Evolutionary conservation across 441 rosid species (phyloP).

Genomic region (Erodium moschatum): DNA sequence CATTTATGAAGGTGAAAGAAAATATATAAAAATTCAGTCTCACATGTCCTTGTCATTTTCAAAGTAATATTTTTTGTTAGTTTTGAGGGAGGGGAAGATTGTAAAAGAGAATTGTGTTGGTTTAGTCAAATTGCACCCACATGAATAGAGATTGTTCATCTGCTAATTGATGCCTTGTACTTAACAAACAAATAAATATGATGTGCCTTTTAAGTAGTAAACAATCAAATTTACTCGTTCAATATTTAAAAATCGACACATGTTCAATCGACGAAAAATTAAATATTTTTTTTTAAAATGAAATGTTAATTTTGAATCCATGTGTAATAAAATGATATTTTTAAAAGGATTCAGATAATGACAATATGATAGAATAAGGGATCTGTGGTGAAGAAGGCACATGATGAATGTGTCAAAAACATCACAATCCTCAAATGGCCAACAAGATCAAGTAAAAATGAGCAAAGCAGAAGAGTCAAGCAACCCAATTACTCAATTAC

Average conservation of each 20-base stretch:
- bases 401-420: not conserved
- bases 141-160: not conserved
- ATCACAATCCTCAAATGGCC: slow-evolving; percentile 4
- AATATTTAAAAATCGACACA: too few relatives aligned
- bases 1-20: not conserved
- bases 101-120: not conserved
- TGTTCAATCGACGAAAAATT: too few relatives aligned
- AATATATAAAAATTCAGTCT: not conserved
- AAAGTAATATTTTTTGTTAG: too few relatives aligned
- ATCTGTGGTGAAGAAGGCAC: too few relatives aligned
- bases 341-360: too few relatives aligned
- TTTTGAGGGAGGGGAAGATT: not conserved
- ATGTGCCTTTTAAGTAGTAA: too few relatives aligned
- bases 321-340: too few relatives aligned
- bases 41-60: not conserved
- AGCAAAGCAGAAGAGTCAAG: not conserved
- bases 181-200: not conserved
- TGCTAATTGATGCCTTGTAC: not conserved
- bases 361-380: too few relatives aligned
- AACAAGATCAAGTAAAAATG: not conserved
- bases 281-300: too few relatives aligned
- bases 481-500: not conserved
- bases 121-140: not conserved
- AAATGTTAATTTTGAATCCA: too few relatives aligned
- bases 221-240: too few relatives aligned